Evolutionary conservation across 106 monocot species (phyloP), one percentile per base, ranked within the genome.

Genomic region (Dioscorea dumetorum): DNA sequence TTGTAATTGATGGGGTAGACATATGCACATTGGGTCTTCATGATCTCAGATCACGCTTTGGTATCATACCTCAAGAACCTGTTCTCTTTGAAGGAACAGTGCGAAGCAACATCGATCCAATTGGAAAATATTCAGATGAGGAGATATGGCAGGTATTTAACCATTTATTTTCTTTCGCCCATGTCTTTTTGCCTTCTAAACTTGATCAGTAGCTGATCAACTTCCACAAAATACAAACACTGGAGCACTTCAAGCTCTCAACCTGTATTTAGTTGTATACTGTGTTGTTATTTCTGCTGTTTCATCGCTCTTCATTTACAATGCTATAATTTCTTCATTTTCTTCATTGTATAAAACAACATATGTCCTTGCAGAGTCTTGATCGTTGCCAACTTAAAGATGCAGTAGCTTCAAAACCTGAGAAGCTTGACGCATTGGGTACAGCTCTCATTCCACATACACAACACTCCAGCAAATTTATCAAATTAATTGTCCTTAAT

Each of bases 11-110:
- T 66, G 81, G 77, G 33, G 19, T 88, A 13, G 88, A 93, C 70
- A 88, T 93, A 22, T 73, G 69, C 48, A 81, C 64, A 11, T 19
- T 88, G 22, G 93, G 88, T 6, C 83, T 93, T 70, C 93, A 93
- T 69, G 88, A 93, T 73, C 81, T 93, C 8, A 67, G 93, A 33
- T 88, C 85, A 3, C 70, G 81, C 5, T 84, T 93, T 64, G 76
- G 86, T 19, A 88, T 93, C 62, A 93, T 93, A 57, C 93, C 93
- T 52, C 93, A 93, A 61, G 93, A 93, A 8, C 93, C 93, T 19
- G 80, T 80, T 67, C 80, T 93, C 10, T 93, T 93, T 66, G 85
- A 86, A 74, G 93, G 93, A 61, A 87, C 93, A 28, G 79, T 93
- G 8, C 60, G 93, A 57, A 85, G 82, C 78, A 93, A 93, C 65